These are phyloP conservation scores for Kodamaea hsintzibuensis DNA, from an alignment of 805 yeast species.

Conservation along the genomic window DNA sequence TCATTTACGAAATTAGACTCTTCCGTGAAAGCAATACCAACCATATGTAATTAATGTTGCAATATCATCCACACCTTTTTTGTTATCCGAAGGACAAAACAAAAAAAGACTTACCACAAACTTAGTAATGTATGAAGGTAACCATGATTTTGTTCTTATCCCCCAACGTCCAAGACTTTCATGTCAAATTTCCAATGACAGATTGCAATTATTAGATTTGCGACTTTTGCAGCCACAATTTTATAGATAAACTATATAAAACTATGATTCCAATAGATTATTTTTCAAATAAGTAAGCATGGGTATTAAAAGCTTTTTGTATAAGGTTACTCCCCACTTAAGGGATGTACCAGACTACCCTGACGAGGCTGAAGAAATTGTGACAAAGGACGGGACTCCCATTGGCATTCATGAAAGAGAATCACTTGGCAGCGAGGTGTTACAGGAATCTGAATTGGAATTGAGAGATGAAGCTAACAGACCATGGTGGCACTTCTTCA, in stretches of 20 bases:
- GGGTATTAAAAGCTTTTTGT: background rate
- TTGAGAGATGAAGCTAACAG: slow-evolving; percentile 54
- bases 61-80: too few species aligned
- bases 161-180: background rate
- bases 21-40: too few species aligned
- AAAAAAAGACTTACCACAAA: background rate
- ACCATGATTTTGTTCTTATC: background rate
- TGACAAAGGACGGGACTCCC: background rate
- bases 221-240: slow-evolving; percentile 1
- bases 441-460: slow-evolving; percentile 23
- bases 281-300: background rate
- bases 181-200: background rate
- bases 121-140: background rate
- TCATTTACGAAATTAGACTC: too few species aligned
- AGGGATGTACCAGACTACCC: background rate
- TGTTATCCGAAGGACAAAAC: too few species aligned
- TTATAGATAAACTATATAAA: background rate
- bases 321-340: background rate
- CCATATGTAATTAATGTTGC: too few species aligned
- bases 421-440: background rate
- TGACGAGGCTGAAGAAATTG: background rate
- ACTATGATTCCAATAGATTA: background rate
- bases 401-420: slow-evolving; percentile 4
- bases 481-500: slow-evolving; percentile 49
- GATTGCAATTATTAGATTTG: background rate